A percentile compares a stretch with the other conserved stretches of the same genome.
These are phyloP conservation scores for Rugonectria rugulosa DNA, from an alignment of 2,329 filamentous ascomycete genomes.

Conservation along the genomic window DNA sequence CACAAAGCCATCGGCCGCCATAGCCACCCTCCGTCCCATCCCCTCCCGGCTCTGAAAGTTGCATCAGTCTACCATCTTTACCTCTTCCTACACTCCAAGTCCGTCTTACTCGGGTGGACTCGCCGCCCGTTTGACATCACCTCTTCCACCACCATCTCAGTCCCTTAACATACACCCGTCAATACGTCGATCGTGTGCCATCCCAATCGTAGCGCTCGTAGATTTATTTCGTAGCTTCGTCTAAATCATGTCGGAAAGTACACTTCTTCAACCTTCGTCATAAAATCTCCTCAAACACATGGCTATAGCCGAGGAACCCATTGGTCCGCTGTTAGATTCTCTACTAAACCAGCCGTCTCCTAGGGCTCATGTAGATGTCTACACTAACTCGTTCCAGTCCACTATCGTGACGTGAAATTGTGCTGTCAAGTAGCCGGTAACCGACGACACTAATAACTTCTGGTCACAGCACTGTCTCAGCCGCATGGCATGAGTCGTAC, in stretches of 20 bases:
- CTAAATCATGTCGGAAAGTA: too few species aligned
- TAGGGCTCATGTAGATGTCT: slow-evolving; percentile 12
- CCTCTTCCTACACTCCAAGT: too few species aligned
- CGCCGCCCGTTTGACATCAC: too few species aligned
- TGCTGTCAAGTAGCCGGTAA: not conserved
- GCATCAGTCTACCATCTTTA: too few species aligned
- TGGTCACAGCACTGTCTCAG: too few species aligned
- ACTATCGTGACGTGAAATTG: slow-evolving; percentile 22
- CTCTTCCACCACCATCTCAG: too few species aligned
- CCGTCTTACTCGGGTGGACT: too few species aligned
- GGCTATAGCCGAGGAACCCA: slow-evolving; percentile 7
- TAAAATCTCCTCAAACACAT: slow-evolving; percentile 11
- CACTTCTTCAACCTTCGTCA: too few species aligned
- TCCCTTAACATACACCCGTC: too few species aligned
- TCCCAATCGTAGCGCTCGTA: too few species aligned
- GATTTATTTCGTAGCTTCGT: too few species aligned
- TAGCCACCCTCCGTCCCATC: slow-evolving; percentile 9
- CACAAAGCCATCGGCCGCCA: not conserved
- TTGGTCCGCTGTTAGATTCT: not conserved
- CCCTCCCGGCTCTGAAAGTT: not conserved
- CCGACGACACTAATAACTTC: not conserved
- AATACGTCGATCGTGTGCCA: too few species aligned
- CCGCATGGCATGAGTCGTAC: slow-evolving; percentile 23
- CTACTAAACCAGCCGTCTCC: not conserved
- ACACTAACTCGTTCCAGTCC: slow-evolving; percentile 29